Evolutionary conservation across 257 asterid species (phyloP), one percentile per base, ranked within the genome.

Genomic region (Solanum gandarillasii): DNA sequence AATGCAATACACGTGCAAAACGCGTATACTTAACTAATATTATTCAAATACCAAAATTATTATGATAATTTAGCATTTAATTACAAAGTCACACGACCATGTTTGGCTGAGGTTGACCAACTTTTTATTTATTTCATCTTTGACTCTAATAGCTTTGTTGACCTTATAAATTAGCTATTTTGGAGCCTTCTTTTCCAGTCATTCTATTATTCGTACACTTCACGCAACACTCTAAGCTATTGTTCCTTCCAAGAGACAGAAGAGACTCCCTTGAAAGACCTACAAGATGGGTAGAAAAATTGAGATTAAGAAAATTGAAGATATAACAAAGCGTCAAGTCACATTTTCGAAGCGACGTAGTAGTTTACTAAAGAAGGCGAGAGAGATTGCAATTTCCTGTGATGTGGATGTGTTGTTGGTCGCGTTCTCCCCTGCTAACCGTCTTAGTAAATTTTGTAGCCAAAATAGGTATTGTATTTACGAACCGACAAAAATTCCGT

Each of bases 281-380:
- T 6, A 7, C 65, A 55, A 55, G 31, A 62, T 62, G 9, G 76
- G 12, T 13, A 70, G 36, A 29, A 70, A 29, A 70, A 70, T 92
- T 1, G 97, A 68, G 23, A 68, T 27, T 3, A 70, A 70, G 23
- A 29, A 12, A 70, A 70, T 27, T 29, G 36, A 70, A 7, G 11
- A 13, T 43, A 43, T 43, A 3, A 91, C 92, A 1, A 93, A 89
- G 86, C 89, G 93, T 83, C 98, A 95, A 90, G 94, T 95, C 23
- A 95, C 97, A 1, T 95, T 92, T 60, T 95, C 95, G 0, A 95
- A 95, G 62, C 89, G 95, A 2, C 94, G 96, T 0, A 92, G 89
- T 48, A 90, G 93, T 36, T 36, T 95, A 85, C 88, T 92, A 12
- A 95, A 91, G 84, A 95, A 90, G 79, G 94, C 93, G 1, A 41